Evolutionary conservation across 495 filamentous ascomycete genomes (phyloP), one percentile per base, ranked within the genome.

Genomic region (Penicillium cosmopolitanum): DNA sequence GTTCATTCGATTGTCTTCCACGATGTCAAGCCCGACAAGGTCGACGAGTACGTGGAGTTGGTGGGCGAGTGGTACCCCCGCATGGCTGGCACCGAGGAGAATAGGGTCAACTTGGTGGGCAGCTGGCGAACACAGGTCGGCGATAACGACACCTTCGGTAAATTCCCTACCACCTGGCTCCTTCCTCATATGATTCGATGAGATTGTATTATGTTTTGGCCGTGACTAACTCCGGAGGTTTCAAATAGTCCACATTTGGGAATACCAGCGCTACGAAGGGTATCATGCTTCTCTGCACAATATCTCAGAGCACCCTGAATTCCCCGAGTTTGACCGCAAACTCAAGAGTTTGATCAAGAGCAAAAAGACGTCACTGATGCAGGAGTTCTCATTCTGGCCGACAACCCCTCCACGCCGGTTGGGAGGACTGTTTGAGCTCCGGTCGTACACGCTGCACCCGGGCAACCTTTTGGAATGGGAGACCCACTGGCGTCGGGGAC

Each of bases 301-400:
- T 55, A 94, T 97, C 63, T 84, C 88, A 51, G 73, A 81, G 46
- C 89, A 95, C 62, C 89, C 91, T 46, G 89, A 92, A 5, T 97
- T 89, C 79, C 77, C 84, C 53, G 87, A 85, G 11, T 97, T 96
- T 68, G 90, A 96, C 73, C 73, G 73, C 47, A 89, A 92, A 71
- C 87, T 98, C 42, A 90, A 92, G 67, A 79, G 75, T 18, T 78
- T 97, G 55, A 93, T 98, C 66, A 87, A 80, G 57, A 82, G 85
- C 61, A 97, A 96, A 76, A 85, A 88, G 63, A 89, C 85, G 11
- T 97, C 95, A 0, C 82, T 98, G 31, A 98, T 98, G 95, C 95
- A 98, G 72, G 95, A 98, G 73, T 98, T 98, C 78, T 96, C 91
- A 51, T 98, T 98, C 84, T 98, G 95, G 95, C 95, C 95, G 0